Conservation (phyloP, 2,329 filamentous ascomycete species). For the Pseudogymnoascus sp. region DNA sequence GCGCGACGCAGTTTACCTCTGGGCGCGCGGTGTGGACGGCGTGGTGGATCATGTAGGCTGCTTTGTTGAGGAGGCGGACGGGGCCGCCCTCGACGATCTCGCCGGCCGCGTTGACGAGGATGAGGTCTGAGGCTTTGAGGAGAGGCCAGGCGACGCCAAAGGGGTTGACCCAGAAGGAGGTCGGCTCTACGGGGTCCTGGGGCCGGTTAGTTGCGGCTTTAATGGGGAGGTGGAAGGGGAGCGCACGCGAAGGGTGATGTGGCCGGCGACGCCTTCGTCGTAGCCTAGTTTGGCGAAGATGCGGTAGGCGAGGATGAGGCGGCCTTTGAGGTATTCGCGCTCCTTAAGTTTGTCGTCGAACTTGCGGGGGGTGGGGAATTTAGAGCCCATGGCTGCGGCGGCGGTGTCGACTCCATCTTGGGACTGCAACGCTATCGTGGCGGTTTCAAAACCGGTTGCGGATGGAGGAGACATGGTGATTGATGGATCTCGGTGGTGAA, state of each 20-base stretch:
- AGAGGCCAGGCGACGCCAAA: slow-evolving; percentile 32
- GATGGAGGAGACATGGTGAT: slow-evolving; percentile 8
- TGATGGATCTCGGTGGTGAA: background rate
- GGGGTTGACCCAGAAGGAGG: slow-evolving; percentile 32
- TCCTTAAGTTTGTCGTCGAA: slow-evolving; percentile 32
- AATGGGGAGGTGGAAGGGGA: background rate
- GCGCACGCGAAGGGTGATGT: slow-evolving; percentile 37
- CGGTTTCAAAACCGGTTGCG: background rate
- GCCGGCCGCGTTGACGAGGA: slow-evolving; percentile 56
- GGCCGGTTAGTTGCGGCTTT: background rate
- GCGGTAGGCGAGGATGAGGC: slow-evolving; percentile 43
- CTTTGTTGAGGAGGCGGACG: slow-evolving; percentile 27
- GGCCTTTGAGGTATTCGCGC: slow-evolving; percentile 35
- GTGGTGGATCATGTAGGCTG: slow-evolving; percentile 54
- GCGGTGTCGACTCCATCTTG: background rate
- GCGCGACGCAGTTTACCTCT: slow-evolving; percentile 52
- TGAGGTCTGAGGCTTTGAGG: slow-evolving; percentile 60
- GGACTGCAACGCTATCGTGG: background rate
- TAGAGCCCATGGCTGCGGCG: background rate
- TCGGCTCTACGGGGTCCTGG: slow-evolving; percentile 32
- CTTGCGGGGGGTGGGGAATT: slow-evolving; percentile 15
- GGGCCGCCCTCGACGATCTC: slow-evolving; percentile 57
- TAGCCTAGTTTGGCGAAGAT: slow-evolving; percentile 43
- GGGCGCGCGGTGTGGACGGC: slow-evolving; percentile 53
- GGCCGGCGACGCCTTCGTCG: slow-evolving; percentile 41